A percentile compares a stretch with the other conserved stretches of the same genome.
phyloP scores from a whole-genome alignment of 352 stramenopile species.

The Phytophthora sp. region DNA sequence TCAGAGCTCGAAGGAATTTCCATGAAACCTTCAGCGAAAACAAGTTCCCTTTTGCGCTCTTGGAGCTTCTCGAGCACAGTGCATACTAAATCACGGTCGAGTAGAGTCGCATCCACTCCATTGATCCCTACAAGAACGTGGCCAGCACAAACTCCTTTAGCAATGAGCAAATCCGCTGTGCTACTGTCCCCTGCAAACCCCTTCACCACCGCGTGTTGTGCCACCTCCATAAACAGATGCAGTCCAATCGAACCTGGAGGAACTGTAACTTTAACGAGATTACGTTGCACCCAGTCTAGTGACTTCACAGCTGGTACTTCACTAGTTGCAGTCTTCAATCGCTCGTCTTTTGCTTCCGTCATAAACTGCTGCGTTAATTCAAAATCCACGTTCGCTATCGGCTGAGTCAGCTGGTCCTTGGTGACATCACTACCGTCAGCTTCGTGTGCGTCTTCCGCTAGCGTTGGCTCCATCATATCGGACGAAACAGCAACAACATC shows the following conservation, averaged over 20 bases:
- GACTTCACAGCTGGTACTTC: slow-evolving; percentile 15
- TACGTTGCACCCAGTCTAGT: slow-evolving; percentile 29
- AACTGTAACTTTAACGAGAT: slow-evolving; percentile 47
- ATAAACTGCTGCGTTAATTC: slow-evolving; percentile 44
- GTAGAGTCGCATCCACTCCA: slow-evolving; percentile 51
- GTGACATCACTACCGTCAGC: neutral
- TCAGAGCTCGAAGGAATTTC: slow-evolving; percentile 10
- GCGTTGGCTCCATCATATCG: slow-evolving; percentile 18
- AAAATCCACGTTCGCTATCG: slow-evolving; percentile 26
- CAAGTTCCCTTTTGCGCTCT: slow-evolving; percentile 56
- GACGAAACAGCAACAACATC: slow-evolving; percentile 10
- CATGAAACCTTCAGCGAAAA: slow-evolving; percentile 54
- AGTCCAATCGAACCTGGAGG: slow-evolving; percentile 60
- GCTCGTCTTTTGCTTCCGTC: slow-evolving; percentile 22
- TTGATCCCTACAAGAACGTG: slow-evolving; percentile 64
- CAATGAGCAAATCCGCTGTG: slow-evolving; percentile 43
- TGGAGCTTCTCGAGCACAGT: slow-evolving; percentile 57
- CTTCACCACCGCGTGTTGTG: slow-evolving; percentile 61
- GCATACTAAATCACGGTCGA: slow-evolving; percentile 49
- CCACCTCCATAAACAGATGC: slow-evolving; percentile 62
- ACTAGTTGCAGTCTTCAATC: slow-evolving; percentile 4
- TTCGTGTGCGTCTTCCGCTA: slow-evolving; percentile 8
- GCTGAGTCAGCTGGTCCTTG: neutral
- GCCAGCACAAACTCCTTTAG: slow-evolving; percentile 41
- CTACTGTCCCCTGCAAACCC: slow-evolving; percentile 57